phyloP scores from a whole-genome alignment of 2,329 filamentous ascomycete genomes.

The Escovopsis sp. region DNA sequence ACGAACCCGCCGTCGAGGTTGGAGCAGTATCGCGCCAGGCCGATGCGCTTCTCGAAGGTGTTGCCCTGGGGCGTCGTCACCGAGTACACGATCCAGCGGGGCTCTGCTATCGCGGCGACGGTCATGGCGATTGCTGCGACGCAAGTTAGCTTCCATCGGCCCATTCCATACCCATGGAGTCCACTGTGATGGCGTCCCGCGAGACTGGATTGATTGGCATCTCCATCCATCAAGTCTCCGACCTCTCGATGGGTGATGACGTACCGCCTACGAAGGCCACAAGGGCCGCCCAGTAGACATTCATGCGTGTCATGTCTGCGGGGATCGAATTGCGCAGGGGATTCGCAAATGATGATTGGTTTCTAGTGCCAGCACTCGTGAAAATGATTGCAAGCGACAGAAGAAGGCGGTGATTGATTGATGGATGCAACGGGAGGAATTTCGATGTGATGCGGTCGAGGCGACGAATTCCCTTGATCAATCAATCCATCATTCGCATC shows the following conservation, averaged over 20 bases:
- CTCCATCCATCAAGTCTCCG: no score
- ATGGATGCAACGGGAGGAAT: no score
- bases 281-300: conserved; percentile 27
- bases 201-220: no score
- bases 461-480: no score
- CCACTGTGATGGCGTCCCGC: not conserved
- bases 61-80: conserved; percentile 34
- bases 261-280: conserved; percentile 29
- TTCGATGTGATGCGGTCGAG: no score
- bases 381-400: no score
- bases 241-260: no score
- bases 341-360: no score
- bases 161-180: no score
- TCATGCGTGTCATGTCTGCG: conserved; percentile 26
- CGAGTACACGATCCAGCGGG: conserved; percentile 56
- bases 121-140: conserved; percentile 53
- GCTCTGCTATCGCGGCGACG: conserved; percentile 51
- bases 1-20: conserved; percentile 45
- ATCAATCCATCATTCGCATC: no score
- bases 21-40: conserved; percentile 70
- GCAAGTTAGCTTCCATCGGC: not conserved
- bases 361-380: no score
- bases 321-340: not conserved
- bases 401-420: no score
- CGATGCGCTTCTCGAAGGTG: conserved; percentile 46